Conservation (phyloP, 2,329 filamentous ascomycete species). For the Chaetoscypha palmicola region DNA sequence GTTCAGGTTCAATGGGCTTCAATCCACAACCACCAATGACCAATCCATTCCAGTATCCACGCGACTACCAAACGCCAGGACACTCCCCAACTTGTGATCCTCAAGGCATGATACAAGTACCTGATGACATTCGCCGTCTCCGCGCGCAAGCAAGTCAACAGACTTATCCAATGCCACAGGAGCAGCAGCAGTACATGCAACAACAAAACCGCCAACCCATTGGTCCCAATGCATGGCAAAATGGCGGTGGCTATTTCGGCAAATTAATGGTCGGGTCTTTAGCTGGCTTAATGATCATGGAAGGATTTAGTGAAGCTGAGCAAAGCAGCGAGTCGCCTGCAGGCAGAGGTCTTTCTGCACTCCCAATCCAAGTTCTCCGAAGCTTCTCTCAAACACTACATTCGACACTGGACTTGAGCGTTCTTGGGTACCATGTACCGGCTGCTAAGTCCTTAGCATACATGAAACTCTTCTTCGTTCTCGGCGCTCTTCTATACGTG, state of each 20-base stretch:
- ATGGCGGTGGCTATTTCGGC: constrained; percentile 49
- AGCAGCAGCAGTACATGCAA: constrained; percentile 41
- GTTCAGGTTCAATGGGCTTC: constrained; percentile 61
- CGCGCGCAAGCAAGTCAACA: constrained; percentile 29
- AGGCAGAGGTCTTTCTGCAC: constrained; percentile 58
- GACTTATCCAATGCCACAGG: constrained; percentile 27
- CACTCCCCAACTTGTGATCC: constrained; percentile 33
- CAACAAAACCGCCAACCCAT: constrained; percentile 45
- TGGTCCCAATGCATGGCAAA: constrained; percentile 49
- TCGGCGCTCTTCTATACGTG: constrained; percentile 48
- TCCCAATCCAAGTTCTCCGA: constrained; percentile 54
- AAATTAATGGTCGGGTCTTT: constrained; percentile 92
- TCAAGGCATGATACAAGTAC: constrained; percentile 58
- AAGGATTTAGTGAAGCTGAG: constrained; percentile 63
- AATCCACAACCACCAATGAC: constrained; percentile 44
- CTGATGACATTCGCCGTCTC: constrained; percentile 50
- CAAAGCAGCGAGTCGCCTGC: constrained; percentile 55
- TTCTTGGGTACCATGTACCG: constrained; percentile 47
- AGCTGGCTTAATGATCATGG: constrained; percentile 84
- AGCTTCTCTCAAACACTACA: constrained; percentile 40
- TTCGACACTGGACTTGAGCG: constrained; percentile 36
- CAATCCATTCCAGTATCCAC: constrained; percentile 26
- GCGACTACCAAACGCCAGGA: constrained; percentile 27
- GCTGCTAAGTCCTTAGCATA: constrained; percentile 41
- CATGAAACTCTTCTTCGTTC: constrained; percentile 45